Evolutionary conservation across 116 monocot species (phyloP), one percentile per base, ranked within the genome.

Genomic region (Cymodocea nodosa): DNA sequence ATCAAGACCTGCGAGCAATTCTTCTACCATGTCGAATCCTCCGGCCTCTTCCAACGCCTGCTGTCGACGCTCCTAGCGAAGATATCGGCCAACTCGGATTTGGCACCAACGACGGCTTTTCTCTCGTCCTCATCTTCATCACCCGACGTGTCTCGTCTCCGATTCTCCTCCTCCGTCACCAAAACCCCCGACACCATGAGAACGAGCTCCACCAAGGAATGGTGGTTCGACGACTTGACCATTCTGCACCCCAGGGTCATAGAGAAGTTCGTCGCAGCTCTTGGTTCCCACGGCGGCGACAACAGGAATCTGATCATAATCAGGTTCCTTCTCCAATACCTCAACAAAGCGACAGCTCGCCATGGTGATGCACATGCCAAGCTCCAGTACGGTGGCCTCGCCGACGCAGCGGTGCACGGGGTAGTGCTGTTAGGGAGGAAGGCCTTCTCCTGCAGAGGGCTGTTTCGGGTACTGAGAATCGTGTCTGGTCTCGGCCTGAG

Each of bases 171-270:
- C 4, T 76, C 74, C 4, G 69, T 82, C 35, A 63, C 59, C 50
- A 87, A 77, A 71, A 82, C 84, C 12, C 77, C 79, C 0, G 84
- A 84, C 10, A 64, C 79, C 24, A 68, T 65, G 17, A 84, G 59
- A 51, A 83, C 79, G 2, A 76, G 81, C 60, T 64, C 60, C 23
- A 66, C 20, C 44, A 81, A 66, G 51, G 98, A 92, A 53, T 98
- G 98, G 98, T 98, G 92, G 90, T 90, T 90, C 37, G 87, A 87
- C 16, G 87, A 90, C 56, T 70, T 90, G 30, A 57, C 80, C 3
- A 57, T 73, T 14, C 63, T 95, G 35, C 54, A 78, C 2, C 95
- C 95, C 34, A 71, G 50, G 60, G 74, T 73, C 62, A 74, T 90
- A 20, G 83, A 81, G 39, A 85, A 80, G 76, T 59, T 83, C 52